A percentile compares a stretch with the other conserved stretches of the same genome.
Evolutionary conservation across 2,329 filamentous ascomycete genomes (phyloP).

Genomic region (Fusarium begoniae): DNA sequence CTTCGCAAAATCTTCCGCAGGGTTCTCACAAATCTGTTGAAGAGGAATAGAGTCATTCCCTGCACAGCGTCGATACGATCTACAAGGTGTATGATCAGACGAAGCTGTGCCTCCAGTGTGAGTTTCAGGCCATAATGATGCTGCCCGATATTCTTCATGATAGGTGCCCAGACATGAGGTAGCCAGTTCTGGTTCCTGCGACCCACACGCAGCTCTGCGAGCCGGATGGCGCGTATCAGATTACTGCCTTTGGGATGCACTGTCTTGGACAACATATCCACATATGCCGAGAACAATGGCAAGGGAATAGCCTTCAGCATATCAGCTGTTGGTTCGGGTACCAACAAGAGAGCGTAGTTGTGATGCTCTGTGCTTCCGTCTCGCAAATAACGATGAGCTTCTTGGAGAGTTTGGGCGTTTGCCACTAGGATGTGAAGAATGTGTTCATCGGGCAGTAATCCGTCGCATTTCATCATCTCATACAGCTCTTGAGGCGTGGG

Average conservation of each 20-base stretch:
- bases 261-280: conserved; percentile 47
- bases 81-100: conserved; percentile 41
- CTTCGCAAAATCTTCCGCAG: conserved; percentile 42
- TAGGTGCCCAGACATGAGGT: conserved; percentile 46
- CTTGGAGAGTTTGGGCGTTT: conserved; percentile 58
- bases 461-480: conserved; percentile 61
- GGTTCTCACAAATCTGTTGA: conserved; percentile 38
- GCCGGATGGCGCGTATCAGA: conserved; percentile 45
- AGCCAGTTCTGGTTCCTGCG: conserved; percentile 41
- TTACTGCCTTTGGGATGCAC: conserved; percentile 35
- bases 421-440: conserved; percentile 66
- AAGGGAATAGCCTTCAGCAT: conserved; percentile 40
- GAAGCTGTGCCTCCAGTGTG: conserved; percentile 44
- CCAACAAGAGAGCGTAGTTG: conserved; percentile 28
- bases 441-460: conserved; percentile 57
- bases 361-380: conserved; percentile 49
- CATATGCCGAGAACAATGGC: conserved; percentile 60
- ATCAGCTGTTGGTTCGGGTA: conserved; percentile 36
- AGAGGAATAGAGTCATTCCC: conserved; percentile 36
- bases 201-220: conserved; percentile 42
- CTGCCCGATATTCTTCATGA: conserved; percentile 48
- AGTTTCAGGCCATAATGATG: conserved; percentile 43
- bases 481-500: conserved; percentile 69
- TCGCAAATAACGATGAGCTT: conserved; percentile 60
- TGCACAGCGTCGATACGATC: conserved; percentile 42